Conservation (phyloP, 1,284 basidiomycete genomes). For the Golubevia sp. region DNA sequence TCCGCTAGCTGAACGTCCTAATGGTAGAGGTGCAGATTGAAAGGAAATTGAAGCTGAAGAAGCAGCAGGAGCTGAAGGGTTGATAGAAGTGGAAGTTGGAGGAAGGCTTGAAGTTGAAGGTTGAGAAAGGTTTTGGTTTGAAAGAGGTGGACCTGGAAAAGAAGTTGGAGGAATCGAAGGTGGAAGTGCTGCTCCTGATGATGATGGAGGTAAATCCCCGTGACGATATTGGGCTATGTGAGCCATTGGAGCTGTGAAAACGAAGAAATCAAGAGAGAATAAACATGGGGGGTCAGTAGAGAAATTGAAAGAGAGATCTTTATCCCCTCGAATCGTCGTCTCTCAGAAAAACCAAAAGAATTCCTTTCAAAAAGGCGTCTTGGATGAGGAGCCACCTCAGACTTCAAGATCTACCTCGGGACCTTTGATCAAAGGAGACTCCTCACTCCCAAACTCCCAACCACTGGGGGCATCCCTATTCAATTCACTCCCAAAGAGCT, state of each 20-base stretch:
- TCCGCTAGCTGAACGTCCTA: too few relatives aligned
- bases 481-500: too few relatives aligned
- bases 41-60: background rate
- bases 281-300: background rate
- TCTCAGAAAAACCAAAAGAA: too few relatives aligned
- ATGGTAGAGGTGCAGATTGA: too few relatives aligned
- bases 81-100: slow-evolving; percentile 69
- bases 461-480: too few relatives aligned
- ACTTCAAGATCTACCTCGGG: too few relatives aligned
- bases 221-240: slow-evolving; percentile 85
- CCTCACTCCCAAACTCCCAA: too few relatives aligned
- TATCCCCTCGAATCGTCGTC: too few relatives aligned
- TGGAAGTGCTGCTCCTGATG: slow-evolving; percentile 8
- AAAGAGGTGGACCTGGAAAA: slow-evolving; percentile 32
- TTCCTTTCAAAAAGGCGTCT: too few relatives aligned
- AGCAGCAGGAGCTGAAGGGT: slow-evolving; percentile 9
- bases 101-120: slow-evolving; percentile 67
- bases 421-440: too few relatives aligned
- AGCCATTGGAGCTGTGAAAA: slow-evolving; percentile 66
- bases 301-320: background rate
- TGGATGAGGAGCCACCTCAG: too few relatives aligned
- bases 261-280: background rate
- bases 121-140: slow-evolving; percentile 56
- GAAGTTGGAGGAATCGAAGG: slow-evolving; percentile 58
- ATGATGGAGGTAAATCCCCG: slow-evolving; percentile 13